Percentiles rank a stretch among this genome's conserved stretches.
Evolutionary conservation across 2,329 filamentous ascomycete species (phyloP).

Genomic region (Fusarium oligoseptatum): DNA sequence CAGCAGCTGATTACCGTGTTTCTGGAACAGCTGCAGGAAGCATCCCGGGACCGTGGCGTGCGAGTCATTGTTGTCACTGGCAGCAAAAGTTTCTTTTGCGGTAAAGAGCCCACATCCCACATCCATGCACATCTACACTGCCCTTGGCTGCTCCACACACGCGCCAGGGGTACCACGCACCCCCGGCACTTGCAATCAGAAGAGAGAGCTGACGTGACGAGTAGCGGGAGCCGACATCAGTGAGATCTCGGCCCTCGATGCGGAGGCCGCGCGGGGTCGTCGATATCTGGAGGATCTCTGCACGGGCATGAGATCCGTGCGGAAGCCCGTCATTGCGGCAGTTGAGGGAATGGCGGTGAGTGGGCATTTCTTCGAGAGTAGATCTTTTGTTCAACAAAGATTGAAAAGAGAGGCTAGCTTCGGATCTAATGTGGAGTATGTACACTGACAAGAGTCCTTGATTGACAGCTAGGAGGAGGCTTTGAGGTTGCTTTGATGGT

Average conservation of each 20-base stretch:
- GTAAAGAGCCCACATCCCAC: constrained; percentile 37
- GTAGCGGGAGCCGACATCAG: constrained; percentile 54
- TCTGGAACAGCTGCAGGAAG: constrained; percentile 46
- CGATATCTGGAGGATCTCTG: constrained; percentile 59
- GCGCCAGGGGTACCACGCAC: constrained; percentile 6
- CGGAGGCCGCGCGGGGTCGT: constrained; percentile 48
- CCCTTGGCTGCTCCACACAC: not conserved
- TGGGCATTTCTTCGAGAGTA: constrained; percentile 10
- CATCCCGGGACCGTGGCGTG: constrained; percentile 44
- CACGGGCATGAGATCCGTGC: constrained; percentile 49
- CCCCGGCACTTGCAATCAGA: constrained; percentile 21
- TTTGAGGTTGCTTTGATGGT: constrained; percentile 64
- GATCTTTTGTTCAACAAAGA: not conserved
- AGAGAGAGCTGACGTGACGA: constrained; percentile 5
- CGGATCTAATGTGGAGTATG: constrained; percentile 1
- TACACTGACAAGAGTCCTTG: constrained; percentile 17
- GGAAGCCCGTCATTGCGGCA: constrained; percentile 63
- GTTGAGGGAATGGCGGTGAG: constrained; percentile 65
- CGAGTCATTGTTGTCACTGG: constrained; percentile 57
- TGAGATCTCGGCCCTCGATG: constrained; percentile 53
- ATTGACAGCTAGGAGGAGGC: constrained; percentile 61
- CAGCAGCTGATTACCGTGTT: constrained; percentile 62
- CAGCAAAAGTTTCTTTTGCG: constrained; percentile 54
- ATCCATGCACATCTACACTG: not conserved
- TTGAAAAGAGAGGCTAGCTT: not conserved